Base-by-base conservation (phyloP, 148 eudicot genomes). In the Chenopodium quinoa region DNA sequence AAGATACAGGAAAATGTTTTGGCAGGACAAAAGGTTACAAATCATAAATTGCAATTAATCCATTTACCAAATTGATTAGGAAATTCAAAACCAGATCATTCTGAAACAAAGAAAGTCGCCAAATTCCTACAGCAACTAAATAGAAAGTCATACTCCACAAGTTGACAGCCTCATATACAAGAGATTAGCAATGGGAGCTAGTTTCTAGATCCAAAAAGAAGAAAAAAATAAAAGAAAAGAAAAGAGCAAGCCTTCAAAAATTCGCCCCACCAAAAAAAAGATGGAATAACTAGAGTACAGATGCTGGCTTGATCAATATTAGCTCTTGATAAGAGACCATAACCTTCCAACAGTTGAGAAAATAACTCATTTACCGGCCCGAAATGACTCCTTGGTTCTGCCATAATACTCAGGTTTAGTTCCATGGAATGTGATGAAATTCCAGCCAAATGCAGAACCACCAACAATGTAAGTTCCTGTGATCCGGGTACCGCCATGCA, bases 381-480 rank as follows among this genome's bases (percentile, higher is more conserved):
- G 88, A 84, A 92, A 96, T 66, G 86, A 83, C 88, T 93, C 99
- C 84, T 91, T 96, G 23, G 93, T 92, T 89, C 92, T 87, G 62
- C 99, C 99, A 83, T 94, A 96, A 77, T 93, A 96, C 80, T 82
- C 89, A 0, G 90, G 75, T 85, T 89, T 83, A 70, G 74, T 87
- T 69, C 92, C 85, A 7, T 85, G 85, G 68, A 82, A 96, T 14
- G 91, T 92, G 78, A 92, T 72, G 83, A 96, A 96, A 84, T 96
- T 96, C 99, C 99, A 96, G 65, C 99, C 99, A 56, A 90, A 88
- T 54, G 98, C 95, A 2, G 99, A 96, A 22, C 97, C 97, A 62
- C 99, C 99, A 78, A 96, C 93, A 47, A 92, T 77, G 71, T 88
- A 94, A 6, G 97, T 87, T 79, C 97, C 93, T 0, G 86, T 81